Conservation (phyloP, 2,329 filamentous ascomycete genomes). For the Cylindrodendrum hubeiense region DNA sequence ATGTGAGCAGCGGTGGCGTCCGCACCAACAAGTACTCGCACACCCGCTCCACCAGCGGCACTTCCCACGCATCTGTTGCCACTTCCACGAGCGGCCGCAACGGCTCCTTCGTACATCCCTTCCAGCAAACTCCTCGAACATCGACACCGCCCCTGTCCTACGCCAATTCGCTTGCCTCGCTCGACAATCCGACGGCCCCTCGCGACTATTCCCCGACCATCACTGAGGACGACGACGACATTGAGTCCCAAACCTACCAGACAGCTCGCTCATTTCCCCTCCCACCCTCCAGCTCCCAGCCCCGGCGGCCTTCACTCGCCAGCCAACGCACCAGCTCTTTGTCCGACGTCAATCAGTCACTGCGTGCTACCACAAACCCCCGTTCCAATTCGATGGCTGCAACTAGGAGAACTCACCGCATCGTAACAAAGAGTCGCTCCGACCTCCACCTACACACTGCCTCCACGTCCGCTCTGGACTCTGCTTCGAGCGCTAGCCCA, state of each 20-base stretch:
- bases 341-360: conserved; percentile 49
- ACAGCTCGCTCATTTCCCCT: conserved; percentile 37
- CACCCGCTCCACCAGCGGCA: conserved; percentile 69
- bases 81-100: conserved; percentile 66
- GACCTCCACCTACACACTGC: conserved; percentile 58
- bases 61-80: conserved; percentile 68
- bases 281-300: conserved; percentile 34
- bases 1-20: conserved; percentile 45
- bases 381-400: conserved; percentile 46
- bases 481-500: conserved; percentile 43
- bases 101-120: conserved; percentile 71
- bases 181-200: conserved; percentile 55
- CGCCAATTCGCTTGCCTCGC: conserved; percentile 66
- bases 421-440: conserved; percentile 56
- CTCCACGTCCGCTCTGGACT: conserved; percentile 43
- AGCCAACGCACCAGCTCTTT: conserved; percentile 51
- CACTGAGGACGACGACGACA: conserved; percentile 64
- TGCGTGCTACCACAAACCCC: conserved; percentile 44
- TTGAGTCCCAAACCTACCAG: conserved; percentile 40
- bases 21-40: conserved; percentile 63
- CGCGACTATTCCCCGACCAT: conserved; percentile 69
- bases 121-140: conserved; percentile 72
- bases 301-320: conserved; percentile 48
- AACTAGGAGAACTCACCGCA: conserved; percentile 55
- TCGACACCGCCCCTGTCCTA: conserved; percentile 71